Evolutionary conservation across 2,329 filamentous ascomycete species (phyloP).

Genomic region (Penicillium sp.): DNA sequence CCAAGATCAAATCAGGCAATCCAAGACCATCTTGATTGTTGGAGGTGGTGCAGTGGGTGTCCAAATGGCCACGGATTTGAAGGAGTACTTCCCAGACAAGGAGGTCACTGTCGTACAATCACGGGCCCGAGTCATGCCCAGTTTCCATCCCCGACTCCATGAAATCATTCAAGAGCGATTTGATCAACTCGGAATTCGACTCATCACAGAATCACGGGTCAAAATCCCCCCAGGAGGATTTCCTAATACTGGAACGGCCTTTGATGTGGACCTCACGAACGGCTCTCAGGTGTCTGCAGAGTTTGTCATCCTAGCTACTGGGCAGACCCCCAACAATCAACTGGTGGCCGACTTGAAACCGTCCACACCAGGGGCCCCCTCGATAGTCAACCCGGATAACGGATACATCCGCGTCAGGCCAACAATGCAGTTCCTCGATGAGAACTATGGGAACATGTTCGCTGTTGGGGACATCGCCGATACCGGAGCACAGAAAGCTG

Average conservation of each 20-base stretch:
- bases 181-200: constrained; percentile 27
- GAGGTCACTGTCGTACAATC: constrained; percentile 46
- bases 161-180: constrained; percentile 28
- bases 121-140: constrained; percentile 33
- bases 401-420: constrained; percentile 30
- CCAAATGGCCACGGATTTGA: constrained; percentile 47
- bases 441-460: constrained; percentile 27
- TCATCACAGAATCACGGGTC: constrained; percentile 28
- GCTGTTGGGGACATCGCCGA: constrained; percentile 35
- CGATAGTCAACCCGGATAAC: constrained; percentile 30
- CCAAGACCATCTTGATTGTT: constrained; percentile 32
- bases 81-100: constrained; percentile 44
- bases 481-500: constrained; percentile 32
- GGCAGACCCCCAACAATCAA: constrained; percentile 44
- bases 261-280: constrained; percentile 27
- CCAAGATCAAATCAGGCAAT: constrained; percentile 25
- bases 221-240: constrained; percentile 24
- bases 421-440: constrained; percentile 31
- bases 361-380: constrained; percentile 8
- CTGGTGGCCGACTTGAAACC: constrained; percentile 32
- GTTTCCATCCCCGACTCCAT: constrained; percentile 28
- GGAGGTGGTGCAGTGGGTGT: constrained; percentile 49
- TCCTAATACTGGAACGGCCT: constrained; percentile 19
- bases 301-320: constrained; percentile 44
- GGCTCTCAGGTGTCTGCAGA: constrained; percentile 28